Base-by-base conservation (phyloP, 208 protist species). In the Leishmania lainsoni region DNA sequence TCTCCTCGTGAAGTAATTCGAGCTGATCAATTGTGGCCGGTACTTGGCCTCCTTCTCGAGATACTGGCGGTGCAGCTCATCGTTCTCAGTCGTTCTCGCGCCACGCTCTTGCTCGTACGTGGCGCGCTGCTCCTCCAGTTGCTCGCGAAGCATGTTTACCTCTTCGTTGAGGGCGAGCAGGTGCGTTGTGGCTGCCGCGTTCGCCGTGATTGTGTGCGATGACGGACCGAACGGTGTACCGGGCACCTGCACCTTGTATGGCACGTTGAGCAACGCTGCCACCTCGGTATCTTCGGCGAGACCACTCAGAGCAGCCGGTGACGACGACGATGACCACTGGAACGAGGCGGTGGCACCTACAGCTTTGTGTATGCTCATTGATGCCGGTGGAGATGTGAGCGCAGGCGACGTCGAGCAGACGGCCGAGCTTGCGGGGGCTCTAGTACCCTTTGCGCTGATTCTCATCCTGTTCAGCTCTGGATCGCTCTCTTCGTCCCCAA, bases 91-190 rank as follows among this genome's bases (percentile, higher is more conserved):
- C 10, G 88, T 65, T 29, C 85, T 83, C 26, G 79, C 76, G 26
- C 83, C 89, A 45, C 92, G 89, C 76, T 92, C 91, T 49, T 85
- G 70, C 79, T 96, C 91, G 86, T 96, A 93, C 48, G 83, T 81
- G 29, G 49, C 35, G 32, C 89, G 89, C 78, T 94, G 92, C 42
- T 87, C 86, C 72, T 94, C 92, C 32, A 96, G 84, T 75, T 91
- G 88, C 73, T 93, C 80, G 17, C 86, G 85, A 26, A 96, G 87
- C 83, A 90, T 84, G 48, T 87, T 76, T 0, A 91, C 85, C 79
- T 96, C 87, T 63, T 86, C 89, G 14, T 76, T 77, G 8, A 93
- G 73, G 1, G 92, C 92, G 14, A 91, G 79, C 22, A 91, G 71
- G 69, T 90, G 87, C 17, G 86, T 45, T 4, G 87, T 81, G 32